Conservation (phyloP, 139 green algal species). For the Mesotaenium endlicherianum region DNA sequence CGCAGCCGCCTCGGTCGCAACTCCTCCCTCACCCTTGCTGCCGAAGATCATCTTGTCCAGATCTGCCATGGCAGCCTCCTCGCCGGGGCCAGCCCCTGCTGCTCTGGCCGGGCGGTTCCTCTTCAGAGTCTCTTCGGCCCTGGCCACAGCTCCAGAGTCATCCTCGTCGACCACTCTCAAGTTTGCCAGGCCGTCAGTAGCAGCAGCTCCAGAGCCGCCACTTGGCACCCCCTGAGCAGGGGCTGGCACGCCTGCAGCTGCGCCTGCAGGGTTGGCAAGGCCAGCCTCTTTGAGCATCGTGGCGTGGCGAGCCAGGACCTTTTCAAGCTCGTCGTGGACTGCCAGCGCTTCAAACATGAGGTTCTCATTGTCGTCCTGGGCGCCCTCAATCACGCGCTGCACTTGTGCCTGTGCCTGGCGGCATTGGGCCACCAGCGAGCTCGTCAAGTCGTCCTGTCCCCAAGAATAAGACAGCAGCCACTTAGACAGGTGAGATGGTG, state of each 20-base stretch:
- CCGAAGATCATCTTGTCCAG: slow-evolving; percentile 26
- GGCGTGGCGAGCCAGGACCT: neutral
- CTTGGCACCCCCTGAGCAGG: too few relatives aligned
- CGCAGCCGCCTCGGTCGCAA: too few relatives aligned
- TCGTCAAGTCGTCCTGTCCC: slow-evolving; percentile 9
- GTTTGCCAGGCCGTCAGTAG: too few relatives aligned
- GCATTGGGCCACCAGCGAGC: slow-evolving; percentile 18
- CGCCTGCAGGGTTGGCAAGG: neutral
- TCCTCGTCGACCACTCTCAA: too few relatives aligned
- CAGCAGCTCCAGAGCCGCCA: too few relatives aligned
- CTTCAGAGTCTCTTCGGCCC: neutral
- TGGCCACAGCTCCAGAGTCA: neutral
- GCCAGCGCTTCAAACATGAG: slow-evolving; percentile 23
- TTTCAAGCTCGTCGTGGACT: slow-evolving; percentile 21
- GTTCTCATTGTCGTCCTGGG: slow-evolving; percentile 4
- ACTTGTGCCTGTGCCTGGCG: neutral
- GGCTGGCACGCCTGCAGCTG: neutral
- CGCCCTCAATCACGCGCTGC: slow-evolving; percentile 2
- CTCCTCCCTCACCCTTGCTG: neutral
- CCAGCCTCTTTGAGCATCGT: neutral
- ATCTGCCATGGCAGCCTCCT: slow-evolving; percentile 14
- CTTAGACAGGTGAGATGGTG: too few relatives aligned
- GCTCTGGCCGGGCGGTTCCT: neutral
- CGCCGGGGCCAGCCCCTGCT: neutral
- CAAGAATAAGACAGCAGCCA: too few relatives aligned